Base-by-base conservation (phyloP, 108 stramenopile species). In the Chaetoceros tenuissimus region DNA sequence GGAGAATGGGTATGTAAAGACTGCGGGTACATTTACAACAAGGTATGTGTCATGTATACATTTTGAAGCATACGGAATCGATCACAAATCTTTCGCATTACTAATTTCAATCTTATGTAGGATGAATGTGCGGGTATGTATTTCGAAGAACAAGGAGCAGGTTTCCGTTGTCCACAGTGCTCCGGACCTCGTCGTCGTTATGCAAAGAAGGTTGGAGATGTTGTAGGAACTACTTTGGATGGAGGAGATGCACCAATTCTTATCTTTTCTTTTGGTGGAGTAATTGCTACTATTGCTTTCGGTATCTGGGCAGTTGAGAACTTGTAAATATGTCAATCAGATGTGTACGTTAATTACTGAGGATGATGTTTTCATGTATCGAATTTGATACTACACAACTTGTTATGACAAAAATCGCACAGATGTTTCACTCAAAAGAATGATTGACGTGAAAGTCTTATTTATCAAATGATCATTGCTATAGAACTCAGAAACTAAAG, bases 1-100 rank as follows among this genome's bases (percentile, higher is more conserved):
- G 96, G 96, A 49, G 96, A 97, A 75, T 97, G 96, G 96, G 94
- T 97, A 0, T 97, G 96, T 78, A 94, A 93, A 63, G 96, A 96
- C 53, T 97, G 96, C 48, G 96, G 96, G 31, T 97, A 97, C 76
- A 89, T 97, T 70, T 96, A 97, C 85, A 87, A 96, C 62, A 66
- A 85, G 22, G 85, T 80, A 55, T 49, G 78, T 64, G 3, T 13
- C 13, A 30, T 22, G 26, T 59, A n/a, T 31, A 1, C 48, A 26
- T n/a, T 17, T 49, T 7, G 23, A 5, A 20, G 23, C 19, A 7
- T 44, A 44, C 43, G 10, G 8, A 55, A 16, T 1, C 16, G n/a
- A n/a, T 55, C 28, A 55, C 19, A 10, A 24, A 29, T 27, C 28
- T 13, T 55, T 13, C 5, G 10, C 30, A 18, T 48, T 17, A 24